phyloP scores from a whole-genome alignment of 352 stramenopile genomes.

The Globisporangium acanthophoron region DNA sequence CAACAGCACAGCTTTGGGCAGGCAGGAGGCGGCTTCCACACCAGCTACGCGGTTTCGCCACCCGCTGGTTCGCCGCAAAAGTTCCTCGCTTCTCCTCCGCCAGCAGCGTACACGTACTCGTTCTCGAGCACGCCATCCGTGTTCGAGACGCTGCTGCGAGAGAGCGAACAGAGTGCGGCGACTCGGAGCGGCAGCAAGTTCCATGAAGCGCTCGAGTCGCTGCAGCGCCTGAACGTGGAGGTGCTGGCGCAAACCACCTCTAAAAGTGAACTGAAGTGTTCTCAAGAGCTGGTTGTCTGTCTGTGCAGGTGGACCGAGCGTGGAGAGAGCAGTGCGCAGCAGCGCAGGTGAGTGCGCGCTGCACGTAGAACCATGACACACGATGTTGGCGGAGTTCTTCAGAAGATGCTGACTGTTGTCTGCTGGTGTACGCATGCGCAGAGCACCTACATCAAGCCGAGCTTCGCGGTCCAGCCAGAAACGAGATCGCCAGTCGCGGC shows the following conservation, averaged over 20 bases:
- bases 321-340: slow-evolving; percentile 17
- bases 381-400: no score
- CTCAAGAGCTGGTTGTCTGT: slow-evolving; percentile 6
- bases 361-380: not conserved
- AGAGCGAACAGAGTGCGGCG: slow-evolving; percentile 21
- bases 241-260: not conserved
- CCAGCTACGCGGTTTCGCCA: not conserved
- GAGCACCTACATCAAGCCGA: slow-evolving; percentile 28
- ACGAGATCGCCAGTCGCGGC: not conserved
- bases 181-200: slow-evolving; percentile 20
- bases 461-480: slow-evolving; percentile 26
- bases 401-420: not conserved
- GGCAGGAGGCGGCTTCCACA: not conserved
- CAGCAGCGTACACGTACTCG: slow-evolving; percentile 11
- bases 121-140: slow-evolving; percentile 26
- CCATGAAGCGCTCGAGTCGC: slow-evolving; percentile 30
- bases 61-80: slow-evolving; percentile 7
- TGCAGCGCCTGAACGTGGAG: slow-evolving; percentile 31
- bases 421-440: not conserved
- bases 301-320: slow-evolving; percentile 9
- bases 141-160: slow-evolving; percentile 45
- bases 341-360: slow-evolving; percentile 9
- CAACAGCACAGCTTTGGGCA: slow-evolving; percentile 3
- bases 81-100: not conserved
- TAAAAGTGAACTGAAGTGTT: slow-evolving; percentile 9